A percentile compares a stretch with the other conserved stretches of the same genome.
Conservation (phyloP, 2,329 filamentous ascomycete species). For the Calonectria fujianensis region DNA sequence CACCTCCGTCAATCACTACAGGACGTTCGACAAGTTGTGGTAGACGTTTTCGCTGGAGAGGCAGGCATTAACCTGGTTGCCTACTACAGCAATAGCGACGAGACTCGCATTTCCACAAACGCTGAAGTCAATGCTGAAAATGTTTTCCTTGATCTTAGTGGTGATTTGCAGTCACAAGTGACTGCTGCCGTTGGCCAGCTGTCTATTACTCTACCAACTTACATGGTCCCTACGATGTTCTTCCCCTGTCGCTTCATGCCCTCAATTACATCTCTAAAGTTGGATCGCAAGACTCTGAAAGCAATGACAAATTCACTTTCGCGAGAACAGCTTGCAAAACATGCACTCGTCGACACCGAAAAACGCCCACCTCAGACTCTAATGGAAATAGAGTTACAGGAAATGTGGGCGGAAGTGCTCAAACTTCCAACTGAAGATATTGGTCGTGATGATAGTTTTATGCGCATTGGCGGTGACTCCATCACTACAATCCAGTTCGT, state of each 20-base stretch:
- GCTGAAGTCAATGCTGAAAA: background rate
- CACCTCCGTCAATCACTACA: slow-evolving; percentile 7
- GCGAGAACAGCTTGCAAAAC: slow-evolving; percentile 31
- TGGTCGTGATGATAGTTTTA: slow-evolving; percentile 24
- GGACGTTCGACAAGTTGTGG: slow-evolving; percentile 6
- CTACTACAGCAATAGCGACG: background rate
- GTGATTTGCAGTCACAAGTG: background rate
- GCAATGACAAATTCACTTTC: slow-evolving; percentile 46
- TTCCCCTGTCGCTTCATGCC: slow-evolving; percentile 32
- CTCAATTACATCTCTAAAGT: slow-evolving; percentile 39
- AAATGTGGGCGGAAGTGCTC: slow-evolving; percentile 57
- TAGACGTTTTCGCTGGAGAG: slow-evolving; percentile 8
- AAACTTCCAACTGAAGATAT: slow-evolving; percentile 56
- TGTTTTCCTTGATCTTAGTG: background rate
- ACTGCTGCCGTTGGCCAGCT: slow-evolving; percentile 13
- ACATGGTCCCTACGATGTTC: slow-evolving; percentile 46
- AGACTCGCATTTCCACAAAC: background rate
- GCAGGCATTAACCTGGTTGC: slow-evolving; percentile 7
- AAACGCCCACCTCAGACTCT: slow-evolving; percentile 18
- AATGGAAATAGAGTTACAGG: slow-evolving; percentile 46
- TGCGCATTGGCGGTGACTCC: slow-evolving; percentile 33
- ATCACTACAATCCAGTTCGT: slow-evolving; percentile 52
- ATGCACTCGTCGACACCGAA: slow-evolving; percentile 40
- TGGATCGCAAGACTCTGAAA: slow-evolving; percentile 27
- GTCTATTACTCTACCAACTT: slow-evolving; percentile 30